Base-by-base conservation (phyloP, 331 rosid genomes). In the Ulmus americana region DNA sequence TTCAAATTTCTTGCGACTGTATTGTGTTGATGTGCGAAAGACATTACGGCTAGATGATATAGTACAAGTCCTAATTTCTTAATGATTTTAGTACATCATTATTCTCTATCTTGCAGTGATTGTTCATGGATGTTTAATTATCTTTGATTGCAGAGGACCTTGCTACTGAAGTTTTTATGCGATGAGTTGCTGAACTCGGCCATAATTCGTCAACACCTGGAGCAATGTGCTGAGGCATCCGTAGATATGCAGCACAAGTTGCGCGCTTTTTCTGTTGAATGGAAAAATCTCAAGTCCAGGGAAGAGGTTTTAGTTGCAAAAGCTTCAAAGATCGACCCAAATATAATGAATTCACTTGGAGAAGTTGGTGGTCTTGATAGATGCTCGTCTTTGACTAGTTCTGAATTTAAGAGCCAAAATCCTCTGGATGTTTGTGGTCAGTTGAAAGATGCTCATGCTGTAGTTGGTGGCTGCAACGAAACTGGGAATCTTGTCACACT, bases 101-200 rank as follows among this genome's bases (percentile, higher is more conserved):
- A 6, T 55, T 38, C 28, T 55, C 61, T 38, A 55, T 57, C 50
- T 46, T 20, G 8, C 8, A 44, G 8, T 20, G 35, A 28, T 28
- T 50, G 55, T 14, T 50, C n/a, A 57, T 9, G 35, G 12, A 28
- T 38, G 59, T 55, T 11, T 55, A 35, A 15, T 61, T 72, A 64
- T 50, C 67, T 49, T 76, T 66, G 67, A 58, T 10, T 85, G 82
- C 97, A 94, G 97, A 85, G 97, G 82, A 74, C 84, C 43, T 84
- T 84, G 76, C 81, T 90, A 43, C 82, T 94, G 68, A 90, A 90
- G 79, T 85, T 82, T 79, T 79, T 94, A 64, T 87, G 97, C 54
- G 99, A 90, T 59, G 99, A 94, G 87, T 74, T 94, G 80, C 95
- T 90, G 64, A 84, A 81, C 79, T 82, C 97, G 49, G 68, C 86